These are phyloP conservation scores for Cyclotella baltica DNA, from an alignment of 108 stramenopile species.

Conservation along the genomic window DNA sequence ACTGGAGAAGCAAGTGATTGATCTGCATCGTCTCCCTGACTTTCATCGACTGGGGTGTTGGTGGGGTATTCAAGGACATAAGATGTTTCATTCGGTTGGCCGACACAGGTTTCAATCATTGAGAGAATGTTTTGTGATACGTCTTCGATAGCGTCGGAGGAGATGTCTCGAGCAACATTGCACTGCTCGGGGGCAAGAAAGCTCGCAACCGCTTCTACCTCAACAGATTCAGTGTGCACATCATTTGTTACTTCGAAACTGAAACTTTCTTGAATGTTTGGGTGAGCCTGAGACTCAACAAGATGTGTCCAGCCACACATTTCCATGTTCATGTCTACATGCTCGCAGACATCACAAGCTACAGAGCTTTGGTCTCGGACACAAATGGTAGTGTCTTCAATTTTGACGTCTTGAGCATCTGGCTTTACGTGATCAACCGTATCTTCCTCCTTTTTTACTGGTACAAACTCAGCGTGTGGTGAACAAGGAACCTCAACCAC, in stretches of 20 bases:
- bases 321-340: conserved; percentile 21
- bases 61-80: background rate
- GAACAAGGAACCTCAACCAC: background rate
- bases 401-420: background rate
- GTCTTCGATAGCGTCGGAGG: conserved; percentile 25
- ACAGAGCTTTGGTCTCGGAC: background rate
- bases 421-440: background rate
- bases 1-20: conserved; percentile 10
- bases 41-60: background rate
- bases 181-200: background rate
- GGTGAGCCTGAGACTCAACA: conserved; percentile 7
- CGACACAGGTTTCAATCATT: conserved; percentile 16
- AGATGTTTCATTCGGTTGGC: conserved; percentile 1
- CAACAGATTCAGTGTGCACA: background rate
- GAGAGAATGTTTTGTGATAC: conserved; percentile 29
- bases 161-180: conserved; percentile 8
- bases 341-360: conserved; percentile 32
- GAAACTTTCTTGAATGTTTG: background rate
- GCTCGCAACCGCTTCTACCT: background rate
- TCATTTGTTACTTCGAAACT: background rate
- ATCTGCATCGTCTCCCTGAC: background rate
- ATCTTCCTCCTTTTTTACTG: no score
- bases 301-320: conserved; percentile 39
- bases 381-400: background rate
- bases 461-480: background rate